These are phyloP conservation scores for Phytopythium helicoides DNA, from an alignment of 352 stramenopile species.

Conservation along the genomic window DNA sequence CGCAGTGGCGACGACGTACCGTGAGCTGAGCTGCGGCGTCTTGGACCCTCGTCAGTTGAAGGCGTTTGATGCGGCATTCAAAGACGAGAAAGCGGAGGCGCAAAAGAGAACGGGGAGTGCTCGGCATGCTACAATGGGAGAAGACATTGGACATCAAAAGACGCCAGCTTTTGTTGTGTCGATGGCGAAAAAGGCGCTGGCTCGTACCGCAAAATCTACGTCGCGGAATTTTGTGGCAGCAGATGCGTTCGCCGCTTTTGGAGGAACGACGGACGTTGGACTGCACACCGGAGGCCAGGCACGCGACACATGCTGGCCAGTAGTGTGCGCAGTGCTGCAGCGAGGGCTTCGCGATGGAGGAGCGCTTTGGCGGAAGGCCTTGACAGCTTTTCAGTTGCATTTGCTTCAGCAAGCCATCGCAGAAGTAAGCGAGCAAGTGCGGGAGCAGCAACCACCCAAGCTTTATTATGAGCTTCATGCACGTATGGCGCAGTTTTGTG, in stretches of 20 bases:
- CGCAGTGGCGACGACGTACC: slow-evolving; percentile 25
- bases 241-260: slow-evolving; percentile 9
- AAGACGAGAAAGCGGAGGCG: slow-evolving; percentile 19
- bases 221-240: too few species aligned
- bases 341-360: slow-evolving; percentile 30
- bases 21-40: slow-evolving; percentile 26
- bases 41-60: slow-evolving; percentile 13
- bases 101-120: slow-evolving; percentile 15
- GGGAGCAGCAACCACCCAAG: background rate
- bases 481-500: slow-evolving; percentile 2
- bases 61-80: slow-evolving; percentile 13
- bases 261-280: slow-evolving; percentile 51
- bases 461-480: background rate
- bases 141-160: slow-evolving; percentile 40
- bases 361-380: slow-evolving; percentile 33
- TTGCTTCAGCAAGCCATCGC: background rate
- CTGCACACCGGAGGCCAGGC: slow-evolving; percentile 38
- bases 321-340: slow-evolving; percentile 34
- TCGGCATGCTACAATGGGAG: slow-evolving; percentile 23
- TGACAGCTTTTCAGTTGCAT: slow-evolving; percentile 28
- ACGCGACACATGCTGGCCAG: slow-evolving; percentile 52
- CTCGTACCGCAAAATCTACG: background rate
- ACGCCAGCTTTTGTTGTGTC: slow-evolving; percentile 49
- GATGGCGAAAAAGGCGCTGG: slow-evolving; percentile 17
- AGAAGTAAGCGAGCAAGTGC: too few species aligned